These are phyloP conservation scores for Heimioporus retisporus DNA, from an alignment of 1,284 basidiomycete species.

Conservation along the genomic window DNA sequence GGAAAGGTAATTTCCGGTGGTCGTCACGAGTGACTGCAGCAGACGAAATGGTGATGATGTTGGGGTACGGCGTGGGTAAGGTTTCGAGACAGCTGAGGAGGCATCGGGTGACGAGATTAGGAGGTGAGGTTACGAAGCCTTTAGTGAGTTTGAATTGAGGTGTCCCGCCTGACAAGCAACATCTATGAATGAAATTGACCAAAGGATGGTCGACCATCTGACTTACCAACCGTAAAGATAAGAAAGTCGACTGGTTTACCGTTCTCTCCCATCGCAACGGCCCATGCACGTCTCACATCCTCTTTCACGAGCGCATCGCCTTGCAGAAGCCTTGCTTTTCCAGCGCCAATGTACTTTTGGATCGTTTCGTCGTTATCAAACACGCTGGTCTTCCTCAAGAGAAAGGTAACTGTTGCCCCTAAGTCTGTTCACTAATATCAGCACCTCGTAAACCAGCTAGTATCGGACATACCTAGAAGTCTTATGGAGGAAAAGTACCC, in stretches of 20 bases:
- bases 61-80: constrained; percentile 48
- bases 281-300: constrained; percentile 57
- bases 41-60: constrained; percentile 63
- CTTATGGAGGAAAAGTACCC: constrained; percentile 65
- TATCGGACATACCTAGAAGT: constrained; percentile 56
- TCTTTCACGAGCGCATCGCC: constrained; percentile 59
- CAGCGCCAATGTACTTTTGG: constrained; percentile 50
- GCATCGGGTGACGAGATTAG: constrained; percentile 41
- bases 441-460: neutral
- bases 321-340: constrained; percentile 54
- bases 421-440: constrained; percentile 42
- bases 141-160: constrained; percentile 33
- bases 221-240: constrained; percentile 37
- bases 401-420: constrained; percentile 61
- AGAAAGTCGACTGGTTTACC: constrained; percentile 35
- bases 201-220: neutral
- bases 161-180: constrained; percentile 24
- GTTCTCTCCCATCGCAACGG: constrained; percentile 34
- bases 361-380: constrained; percentile 58
- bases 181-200: neutral
- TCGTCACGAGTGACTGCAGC: constrained; percentile 59
- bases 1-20: constrained; percentile 57
- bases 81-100: constrained; percentile 43
- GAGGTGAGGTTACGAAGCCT: constrained; percentile 36
- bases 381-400: constrained; percentile 52